Evolutionary conservation across 345 rosid genomes (phyloP), one percentile per base, ranked within the genome.

Genomic region (Rhodamnia rubescens): DNA sequence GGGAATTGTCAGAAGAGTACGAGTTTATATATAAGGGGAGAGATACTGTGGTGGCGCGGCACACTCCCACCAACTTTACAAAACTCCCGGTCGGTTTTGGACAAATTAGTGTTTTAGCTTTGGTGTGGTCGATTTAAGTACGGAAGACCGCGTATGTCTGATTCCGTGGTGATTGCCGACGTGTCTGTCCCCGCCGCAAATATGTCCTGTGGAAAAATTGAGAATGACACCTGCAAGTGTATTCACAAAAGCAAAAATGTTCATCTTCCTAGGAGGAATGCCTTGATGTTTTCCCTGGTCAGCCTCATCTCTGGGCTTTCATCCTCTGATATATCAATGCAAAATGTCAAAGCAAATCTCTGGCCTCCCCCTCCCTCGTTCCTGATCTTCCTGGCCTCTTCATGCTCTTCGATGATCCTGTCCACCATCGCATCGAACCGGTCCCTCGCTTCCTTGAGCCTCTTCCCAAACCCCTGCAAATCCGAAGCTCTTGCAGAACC

Each of bases 141-240:
- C n/a, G n/a, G n/a, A n/a, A n/a, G n/a, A n/a, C n/a, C n/a, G n/a
- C n/a, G n/a, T n/a, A n/a, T n/a, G n/a, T n/a, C n/a, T n/a, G n/a
- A 95, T 83, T 93, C 93, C 83, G 49, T 90, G 2, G 92, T 86
- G 36, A 89, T 82, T 0, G 96, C 93, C 3, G 95, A 89, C 64
- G 95, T 94, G 69, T 93, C 96, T 2, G 95, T 95, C 86, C 96
- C 98, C 11, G 89, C 97, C 7, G 85, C 92, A 87, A 94, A 92
- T 51, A 92, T 88, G 64, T 95, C 93, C 95, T 94, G 90, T 56
- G 9, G 40, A 84, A 84, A 84, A 84, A 44, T 57, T 84, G 47
- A 42, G 47, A 56, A 11, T 8, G 54, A 44, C 3, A 29, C 11
- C 7, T 20, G 53, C 54, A 22, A 40, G 36, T 29, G 59, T 15